Percentiles rank a stretch among this genome's conserved stretches.
phyloP scores from a whole-genome alignment of 208 protist species.

The Herpetomonas samuelpessoai region DNA sequence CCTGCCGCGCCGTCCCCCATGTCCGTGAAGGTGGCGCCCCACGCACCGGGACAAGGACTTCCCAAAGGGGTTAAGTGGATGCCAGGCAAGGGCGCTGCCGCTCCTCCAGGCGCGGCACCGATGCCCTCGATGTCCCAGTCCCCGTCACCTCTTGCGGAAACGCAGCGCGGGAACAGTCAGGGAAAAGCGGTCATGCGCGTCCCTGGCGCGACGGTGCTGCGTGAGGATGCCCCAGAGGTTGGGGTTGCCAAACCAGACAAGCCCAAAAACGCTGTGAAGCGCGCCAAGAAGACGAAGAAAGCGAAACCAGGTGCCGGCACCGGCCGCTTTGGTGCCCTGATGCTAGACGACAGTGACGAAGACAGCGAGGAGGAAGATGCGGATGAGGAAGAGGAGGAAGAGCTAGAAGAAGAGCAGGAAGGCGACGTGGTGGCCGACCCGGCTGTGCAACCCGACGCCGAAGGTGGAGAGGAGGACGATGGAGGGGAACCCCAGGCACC shows the following conservation, averaged over 20 bases:
- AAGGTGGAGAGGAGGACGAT: no score
- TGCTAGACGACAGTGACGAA: slow-evolving; percentile 24
- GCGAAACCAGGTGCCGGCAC: neutral
- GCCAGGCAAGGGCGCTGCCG: neutral
- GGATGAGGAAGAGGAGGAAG: neutral
- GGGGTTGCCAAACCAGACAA: slow-evolving; percentile 11
- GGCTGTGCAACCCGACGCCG: no score
- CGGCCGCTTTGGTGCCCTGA: slow-evolving; percentile 18
- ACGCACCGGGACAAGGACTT: neutral
- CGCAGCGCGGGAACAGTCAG: neutral
- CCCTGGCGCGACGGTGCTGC: slow-evolving; percentile 16
- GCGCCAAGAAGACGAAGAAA: slow-evolving; percentile 2
- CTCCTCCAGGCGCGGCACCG: neutral
- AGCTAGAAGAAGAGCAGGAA: no score
- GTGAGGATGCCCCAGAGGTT: slow-evolving; percentile 13
- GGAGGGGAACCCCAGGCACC: no score
- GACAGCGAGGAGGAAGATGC: slow-evolving; percentile 19
- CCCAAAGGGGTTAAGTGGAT: neutral
- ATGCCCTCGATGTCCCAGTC: slow-evolving; percentile 3
- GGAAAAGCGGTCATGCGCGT: slow-evolving; percentile 12
- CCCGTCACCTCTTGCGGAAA: no score
- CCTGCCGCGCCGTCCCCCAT: neutral
- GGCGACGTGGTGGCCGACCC: no score
- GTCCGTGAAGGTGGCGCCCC: neutral
- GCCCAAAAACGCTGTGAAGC: neutral